These are phyloP conservation scores for Arctium minus DNA, from an alignment of 129 eudicot species.

Conservation along the genomic window DNA sequence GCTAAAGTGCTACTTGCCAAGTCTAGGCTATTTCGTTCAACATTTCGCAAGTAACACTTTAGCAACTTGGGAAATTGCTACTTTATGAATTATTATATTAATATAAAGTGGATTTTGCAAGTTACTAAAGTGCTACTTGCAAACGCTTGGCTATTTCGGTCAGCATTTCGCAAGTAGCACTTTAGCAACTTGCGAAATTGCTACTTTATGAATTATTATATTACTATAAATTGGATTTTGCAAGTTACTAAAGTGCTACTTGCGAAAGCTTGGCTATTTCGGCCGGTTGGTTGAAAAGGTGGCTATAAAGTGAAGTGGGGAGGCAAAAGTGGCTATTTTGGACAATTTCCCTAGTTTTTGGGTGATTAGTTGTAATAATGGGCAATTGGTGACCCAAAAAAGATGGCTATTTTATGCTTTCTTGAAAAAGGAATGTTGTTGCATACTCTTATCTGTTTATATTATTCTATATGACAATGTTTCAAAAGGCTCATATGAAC, in stretches of 20 bases:
- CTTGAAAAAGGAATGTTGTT: background rate
- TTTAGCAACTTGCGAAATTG: background rate
- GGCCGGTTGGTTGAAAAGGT: background rate
- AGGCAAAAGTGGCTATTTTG: background rate
- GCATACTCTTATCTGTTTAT: background rate
- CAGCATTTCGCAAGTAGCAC: background rate
- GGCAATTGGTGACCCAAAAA: background rate
- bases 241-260: background rate
- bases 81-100: no score
- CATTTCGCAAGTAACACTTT: background rate
- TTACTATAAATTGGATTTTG: background rate
- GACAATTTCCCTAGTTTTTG: background rate
- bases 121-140: no score
- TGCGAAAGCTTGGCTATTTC: background rate
- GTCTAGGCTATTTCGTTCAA: background rate
- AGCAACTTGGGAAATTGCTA: background rate
- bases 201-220: no score
- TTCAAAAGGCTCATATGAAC: background rate
- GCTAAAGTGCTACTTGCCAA: background rate
- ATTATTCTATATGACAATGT: background rate
- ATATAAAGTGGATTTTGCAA: background rate
- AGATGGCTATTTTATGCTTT: background rate
- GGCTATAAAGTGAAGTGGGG: background rate
- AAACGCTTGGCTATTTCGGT: background rate
- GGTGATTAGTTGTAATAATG: background rate